Conservation (phyloP, 179 eudicot genomes). For the Beta macrorhiza region DNA sequence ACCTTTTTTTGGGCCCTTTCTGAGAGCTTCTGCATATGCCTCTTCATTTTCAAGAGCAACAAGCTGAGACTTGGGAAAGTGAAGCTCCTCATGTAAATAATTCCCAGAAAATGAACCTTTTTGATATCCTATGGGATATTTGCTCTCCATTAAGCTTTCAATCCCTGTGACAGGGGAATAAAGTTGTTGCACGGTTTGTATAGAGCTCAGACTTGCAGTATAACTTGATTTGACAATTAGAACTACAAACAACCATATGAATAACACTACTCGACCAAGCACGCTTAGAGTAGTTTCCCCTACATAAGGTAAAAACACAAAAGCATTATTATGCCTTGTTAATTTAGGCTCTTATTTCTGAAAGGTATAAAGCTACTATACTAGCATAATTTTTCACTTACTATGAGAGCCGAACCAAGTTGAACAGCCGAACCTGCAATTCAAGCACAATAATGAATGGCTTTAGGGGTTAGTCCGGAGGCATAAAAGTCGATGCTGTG, state of each 20-base stretch:
- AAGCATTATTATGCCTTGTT: neutral
- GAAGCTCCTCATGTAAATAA: constrained; percentile 53
- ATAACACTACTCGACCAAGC: constrained; percentile 64
- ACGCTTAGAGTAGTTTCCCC: constrained; percentile 69
- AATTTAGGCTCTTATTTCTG: neutral
- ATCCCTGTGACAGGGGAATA: constrained; percentile 67
- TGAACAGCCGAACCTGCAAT: constrained; percentile 83
- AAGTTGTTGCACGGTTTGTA: constrained; percentile 72
- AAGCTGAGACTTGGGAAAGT: constrained; percentile 50
- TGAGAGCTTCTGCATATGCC: constrained; percentile 53
- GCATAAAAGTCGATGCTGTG: no score
- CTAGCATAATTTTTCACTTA: constrained; percentile 34
- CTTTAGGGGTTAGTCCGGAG: neutral
- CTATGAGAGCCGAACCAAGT: constrained; percentile 67
- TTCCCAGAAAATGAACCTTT: constrained; percentile 61
- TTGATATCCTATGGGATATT: constrained; percentile 64
- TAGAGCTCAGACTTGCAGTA: constrained; percentile 83
- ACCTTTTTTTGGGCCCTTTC: constrained; percentile 61
- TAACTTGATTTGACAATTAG: constrained; percentile 77
- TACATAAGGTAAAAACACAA: constrained; percentile 33
- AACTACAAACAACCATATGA: constrained; percentile 81
- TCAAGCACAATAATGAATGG: constrained; percentile 5
- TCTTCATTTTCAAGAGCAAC: constrained; percentile 55
- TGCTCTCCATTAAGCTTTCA: constrained; percentile 43
- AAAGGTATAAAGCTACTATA: neutral